A percentile compares a stretch with the other conserved stretches of the same genome.
Conservation (phyloP, 768 basidiomycete species). For the Lactifluus subvellereus region DNA sequence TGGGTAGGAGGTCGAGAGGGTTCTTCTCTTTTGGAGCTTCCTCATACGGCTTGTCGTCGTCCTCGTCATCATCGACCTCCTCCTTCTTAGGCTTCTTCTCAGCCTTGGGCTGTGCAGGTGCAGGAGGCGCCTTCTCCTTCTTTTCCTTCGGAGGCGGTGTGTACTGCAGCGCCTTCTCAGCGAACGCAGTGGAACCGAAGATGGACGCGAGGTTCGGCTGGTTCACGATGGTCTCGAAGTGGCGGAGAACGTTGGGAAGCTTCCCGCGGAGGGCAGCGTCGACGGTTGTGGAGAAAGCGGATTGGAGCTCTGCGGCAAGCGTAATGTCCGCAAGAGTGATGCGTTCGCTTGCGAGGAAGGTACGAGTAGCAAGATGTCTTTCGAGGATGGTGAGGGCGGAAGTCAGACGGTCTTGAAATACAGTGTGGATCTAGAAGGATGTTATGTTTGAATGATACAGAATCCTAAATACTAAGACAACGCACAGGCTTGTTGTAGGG, state of each 20-base stretch:
- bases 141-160: constrained; percentile 53
- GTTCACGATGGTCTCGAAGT: constrained; percentile 82
- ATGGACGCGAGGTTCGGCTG: constrained; percentile 69
- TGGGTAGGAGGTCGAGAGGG: constrained; percentile 88
- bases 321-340: constrained; percentile 88
- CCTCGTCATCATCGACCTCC: constrained; percentile 57
- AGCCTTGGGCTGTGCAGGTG: constrained; percentile 42
- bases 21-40: constrained; percentile 90
- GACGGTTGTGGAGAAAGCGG: constrained; percentile 48
- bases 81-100: constrained; percentile 60
- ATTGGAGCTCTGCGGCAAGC: constrained; percentile 54
- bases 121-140: constrained; percentile 32
- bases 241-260: constrained; percentile 74
- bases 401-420: constrained; percentile 46
- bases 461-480: constrained; percentile 16
- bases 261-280: constrained; percentile 63
- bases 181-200: constrained; percentile 53
- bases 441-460: constrained; percentile 3
- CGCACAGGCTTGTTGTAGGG: constrained; percentile 83
- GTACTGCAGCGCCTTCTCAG: constrained; percentile 67
- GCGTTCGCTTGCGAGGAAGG: constrained; percentile 91
- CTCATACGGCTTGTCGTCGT: constrained; percentile 64
- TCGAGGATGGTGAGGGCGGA: constrained; percentile 66
- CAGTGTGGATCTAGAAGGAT: constrained; percentile 50
- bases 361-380: constrained; percentile 64